phyloP scores from a whole-genome alignment of 2,329 filamentous ascomycete species.

The Colletotrichum brevisporum region DNA sequence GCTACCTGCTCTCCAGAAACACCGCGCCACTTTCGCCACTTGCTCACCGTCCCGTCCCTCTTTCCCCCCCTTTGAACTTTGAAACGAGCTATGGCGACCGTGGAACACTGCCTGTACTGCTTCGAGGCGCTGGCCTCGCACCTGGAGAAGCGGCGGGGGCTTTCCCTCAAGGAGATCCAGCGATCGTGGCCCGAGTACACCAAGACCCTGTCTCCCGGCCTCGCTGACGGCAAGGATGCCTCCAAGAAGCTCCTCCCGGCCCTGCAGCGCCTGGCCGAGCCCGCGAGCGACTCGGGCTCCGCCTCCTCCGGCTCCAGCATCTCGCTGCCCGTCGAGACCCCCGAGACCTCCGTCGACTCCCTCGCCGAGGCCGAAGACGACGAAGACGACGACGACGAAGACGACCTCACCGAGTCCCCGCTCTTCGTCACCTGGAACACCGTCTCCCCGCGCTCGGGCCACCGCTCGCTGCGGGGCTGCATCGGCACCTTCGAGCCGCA shows the following conservation, averaged over 20 bases:
- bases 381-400: slow-evolving; percentile 47
- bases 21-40: slow-evolving; percentile 17
- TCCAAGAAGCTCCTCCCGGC: slow-evolving; percentile 58
- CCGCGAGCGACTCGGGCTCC: slow-evolving; percentile 45
- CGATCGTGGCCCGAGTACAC: slow-evolving; percentile 69
- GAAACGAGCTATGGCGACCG: slow-evolving; percentile 77
- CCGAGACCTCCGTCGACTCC: slow-evolving; percentile 61
- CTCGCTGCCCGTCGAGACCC: slow-evolving; percentile 56
- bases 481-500: slow-evolving; percentile 93
- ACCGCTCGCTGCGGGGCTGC: slow-evolving; percentile 86
- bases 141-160: slow-evolving; percentile 77
- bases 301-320: slow-evolving; percentile 54
- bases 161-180: slow-evolving; percentile 79
- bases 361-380: slow-evolving; percentile 49
- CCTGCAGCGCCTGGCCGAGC: slow-evolving; percentile 57
- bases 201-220: slow-evolving; percentile 43
- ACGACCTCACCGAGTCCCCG: slow-evolving; percentile 69
- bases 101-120: slow-evolving; percentile 90
- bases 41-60: not conserved
- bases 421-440: slow-evolving; percentile 98
- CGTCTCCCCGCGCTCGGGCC: slow-evolving; percentile 66
- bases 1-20: not conserved
- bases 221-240: slow-evolving; percentile 36
- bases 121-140: slow-evolving; percentile 88
- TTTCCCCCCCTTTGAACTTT: not conserved